Evolutionary conservation across 306 rosid genomes (phyloP), one percentile per base, ranked within the genome.

Genomic region (Rubus parviflorus): DNA sequence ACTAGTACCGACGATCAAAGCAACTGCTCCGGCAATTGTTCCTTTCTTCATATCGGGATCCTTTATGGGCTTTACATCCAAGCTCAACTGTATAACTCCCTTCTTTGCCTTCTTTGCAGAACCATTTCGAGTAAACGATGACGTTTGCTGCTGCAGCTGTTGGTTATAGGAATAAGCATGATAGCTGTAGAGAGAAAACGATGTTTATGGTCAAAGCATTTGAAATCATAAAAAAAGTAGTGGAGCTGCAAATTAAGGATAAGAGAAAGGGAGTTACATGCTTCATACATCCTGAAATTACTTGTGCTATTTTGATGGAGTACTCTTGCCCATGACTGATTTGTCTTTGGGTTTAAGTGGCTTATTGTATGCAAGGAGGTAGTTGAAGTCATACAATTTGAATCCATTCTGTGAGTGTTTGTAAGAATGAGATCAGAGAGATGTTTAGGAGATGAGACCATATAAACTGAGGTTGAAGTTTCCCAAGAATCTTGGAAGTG

Each of bases 1-100:
- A 67, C 86, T 87, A 43, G 92, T 91, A 46, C 93, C 93, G 41
- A 89, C 83, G 19, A 91, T 63, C 80, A 91, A 86, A 80, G 92
- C 92, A 69, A 86, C 81, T 15, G 93, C 92, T n/a, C 97, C 97
- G 11, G 83, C 89, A 51, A 91, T 22, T 56, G 77, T 87, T 52
- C 93, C 90, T 73, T 84, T 85, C 65, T 82, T 80, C 73, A 74
- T 77, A 23, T 43, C 48, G 35, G 48, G 76, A 35, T 22, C 74
- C 56, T 67, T 52, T 61, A 43, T 25, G 30, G 61, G 77, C 35
- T 80, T 73, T 57, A 83, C 67, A 6, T 54, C 45, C 68, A 63
- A 6, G 45, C 68, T 80, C 67, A 46, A 10, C 38, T 68, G 69
- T n/a, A 15, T 4, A 25, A 37, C 41, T 37, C 17, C 68, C 62